Evolutionary conservation across 1,284 basidiomycete species (phyloP).

Genomic region (Tranzscheliella williamsii): DNA sequence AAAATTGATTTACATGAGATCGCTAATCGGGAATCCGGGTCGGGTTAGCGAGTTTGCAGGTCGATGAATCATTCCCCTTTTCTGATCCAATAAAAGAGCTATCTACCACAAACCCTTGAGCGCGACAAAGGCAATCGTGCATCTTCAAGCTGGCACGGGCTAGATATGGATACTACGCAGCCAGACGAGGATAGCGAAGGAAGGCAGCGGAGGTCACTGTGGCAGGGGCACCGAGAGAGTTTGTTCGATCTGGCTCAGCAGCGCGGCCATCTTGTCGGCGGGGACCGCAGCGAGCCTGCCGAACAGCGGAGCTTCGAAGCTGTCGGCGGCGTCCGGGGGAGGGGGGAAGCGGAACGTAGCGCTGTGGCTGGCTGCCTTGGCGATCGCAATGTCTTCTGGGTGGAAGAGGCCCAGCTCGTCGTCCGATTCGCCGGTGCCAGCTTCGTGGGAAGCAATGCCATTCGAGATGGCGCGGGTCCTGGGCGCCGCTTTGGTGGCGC

Average conservation of each 20-base stretch:
- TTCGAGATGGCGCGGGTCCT: constrained; percentile 27
- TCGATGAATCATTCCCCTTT: too few species aligned
- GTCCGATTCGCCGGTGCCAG: constrained; percentile 7
- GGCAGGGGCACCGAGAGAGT: constrained; percentile 21
- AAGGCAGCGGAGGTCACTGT: constrained; percentile 6
- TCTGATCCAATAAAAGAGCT: too few species aligned
- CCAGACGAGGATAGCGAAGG: too few species aligned
- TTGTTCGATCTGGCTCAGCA: constrained; percentile 22
- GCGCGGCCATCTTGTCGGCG: constrained; percentile 25
- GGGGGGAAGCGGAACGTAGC: constrained; percentile 57
- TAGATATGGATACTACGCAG: too few species aligned
- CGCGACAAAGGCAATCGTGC: too few species aligned
- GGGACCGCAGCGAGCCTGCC: constrained; percentile 50
- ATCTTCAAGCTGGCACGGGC: too few species aligned
- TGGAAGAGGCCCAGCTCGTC: constrained; percentile 55
- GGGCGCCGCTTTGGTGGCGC: constrained; percentile 31
- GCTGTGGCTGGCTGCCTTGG: constrained; percentile 40
- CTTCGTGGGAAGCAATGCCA: constrained; percentile 15
- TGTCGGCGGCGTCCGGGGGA: constrained; percentile 49
- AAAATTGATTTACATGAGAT: too few species aligned
- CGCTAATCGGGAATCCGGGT: too few species aligned
- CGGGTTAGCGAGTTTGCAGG: too few species aligned
- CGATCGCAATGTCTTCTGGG: constrained; percentile 54
- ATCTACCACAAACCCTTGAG: too few species aligned
- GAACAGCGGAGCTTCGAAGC: constrained; percentile 54